These are phyloP conservation scores for Sechiopsis laciniata DNA, from an alignment of 306 rosid genomes.

Conservation along the genomic window DNA sequence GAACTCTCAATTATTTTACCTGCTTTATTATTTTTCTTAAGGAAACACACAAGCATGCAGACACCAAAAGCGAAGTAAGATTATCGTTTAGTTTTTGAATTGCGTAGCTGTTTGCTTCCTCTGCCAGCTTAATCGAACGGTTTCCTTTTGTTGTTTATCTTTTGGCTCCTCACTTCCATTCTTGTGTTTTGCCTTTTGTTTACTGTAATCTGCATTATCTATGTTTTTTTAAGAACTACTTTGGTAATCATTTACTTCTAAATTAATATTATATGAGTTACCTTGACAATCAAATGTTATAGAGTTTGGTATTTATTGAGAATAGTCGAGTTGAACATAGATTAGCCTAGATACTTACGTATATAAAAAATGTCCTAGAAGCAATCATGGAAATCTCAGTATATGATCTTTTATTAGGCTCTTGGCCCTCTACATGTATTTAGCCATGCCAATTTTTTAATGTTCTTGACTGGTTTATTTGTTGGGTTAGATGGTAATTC, in stretches of 20 bases:
- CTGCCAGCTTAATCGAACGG: neutral
- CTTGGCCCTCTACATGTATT: no score
- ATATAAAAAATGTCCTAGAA: neutral
- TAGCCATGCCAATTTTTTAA: no score
- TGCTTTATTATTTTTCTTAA: constrained; percentile 16
- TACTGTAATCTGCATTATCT: no score
- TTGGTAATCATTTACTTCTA: no score
- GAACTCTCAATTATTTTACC: constrained; percentile 28
- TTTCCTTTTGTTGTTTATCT: neutral
- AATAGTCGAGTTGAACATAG: no score
- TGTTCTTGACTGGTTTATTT: neutral
- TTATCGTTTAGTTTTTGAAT: constrained; percentile 20
- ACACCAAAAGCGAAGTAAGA: constrained; percentile 72
- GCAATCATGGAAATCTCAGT: neutral
- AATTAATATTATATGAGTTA: no score
- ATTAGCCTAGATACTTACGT: no score
- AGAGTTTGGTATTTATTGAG: no score
- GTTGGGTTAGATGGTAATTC: neutral
- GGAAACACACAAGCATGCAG: constrained; percentile 52
- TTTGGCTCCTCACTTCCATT: neutral
- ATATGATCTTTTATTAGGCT: neutral
- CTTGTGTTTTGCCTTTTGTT: neutral
- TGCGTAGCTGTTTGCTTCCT: neutral
- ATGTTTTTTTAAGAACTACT: no score
- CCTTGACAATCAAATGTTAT: no score